These are phyloP conservation scores for Lactifluus volemus DNA, from an alignment of 768 basidiomycete genomes.

Conservation along the genomic window DNA sequence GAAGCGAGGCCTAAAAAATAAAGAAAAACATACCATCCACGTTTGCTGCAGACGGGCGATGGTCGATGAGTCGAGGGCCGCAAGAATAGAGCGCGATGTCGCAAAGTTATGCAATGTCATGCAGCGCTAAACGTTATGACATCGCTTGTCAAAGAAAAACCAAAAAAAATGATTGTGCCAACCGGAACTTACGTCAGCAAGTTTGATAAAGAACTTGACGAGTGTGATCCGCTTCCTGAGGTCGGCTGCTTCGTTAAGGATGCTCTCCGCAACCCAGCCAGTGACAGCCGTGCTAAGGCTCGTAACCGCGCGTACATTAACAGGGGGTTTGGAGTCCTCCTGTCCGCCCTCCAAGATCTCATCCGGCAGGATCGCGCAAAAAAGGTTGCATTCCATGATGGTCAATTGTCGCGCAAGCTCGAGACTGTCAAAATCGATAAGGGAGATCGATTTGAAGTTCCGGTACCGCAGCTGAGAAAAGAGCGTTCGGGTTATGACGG, in stretches of 20 bases:
- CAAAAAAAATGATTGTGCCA: neutral
- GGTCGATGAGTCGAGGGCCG: conserved; percentile 91
- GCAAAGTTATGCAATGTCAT: conserved; percentile 80
- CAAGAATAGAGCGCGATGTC: conserved; percentile 85
- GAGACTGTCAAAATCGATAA: conserved; percentile 89
- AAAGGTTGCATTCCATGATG: conserved; percentile 85
- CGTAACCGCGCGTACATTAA: conserved; percentile 76
- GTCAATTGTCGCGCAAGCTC: conserved; percentile 93
- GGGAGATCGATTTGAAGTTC: conserved; percentile 49
- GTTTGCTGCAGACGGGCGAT: conserved; percentile 89
- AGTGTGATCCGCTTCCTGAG: conserved; percentile 70
- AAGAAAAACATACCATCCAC: conserved; percentile 62
- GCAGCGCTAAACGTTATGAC: conserved; percentile 54
- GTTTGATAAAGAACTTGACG: conserved; percentile 90
- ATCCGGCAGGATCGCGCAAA: conserved; percentile 77
- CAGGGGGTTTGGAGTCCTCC: conserved; percentile 50
- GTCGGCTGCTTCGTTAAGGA: conserved; percentile 88
- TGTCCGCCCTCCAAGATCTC: conserved; percentile 83
- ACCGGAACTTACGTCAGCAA: conserved; percentile 64
- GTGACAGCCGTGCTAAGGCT: conserved; percentile 88
- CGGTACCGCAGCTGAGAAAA: conserved; percentile 58
- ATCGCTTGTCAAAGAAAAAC: conserved; percentile 3
- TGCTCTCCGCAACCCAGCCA: conserved; percentile 93
- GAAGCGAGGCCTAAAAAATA: neutral
- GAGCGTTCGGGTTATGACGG: conserved; percentile 75